Percentiles rank a stretch among this genome's conserved stretches.
Evolutionary conservation across 2,329 filamentous ascomycete species (phyloP).

Genomic region (Paecilomyces fulvus): DNA sequence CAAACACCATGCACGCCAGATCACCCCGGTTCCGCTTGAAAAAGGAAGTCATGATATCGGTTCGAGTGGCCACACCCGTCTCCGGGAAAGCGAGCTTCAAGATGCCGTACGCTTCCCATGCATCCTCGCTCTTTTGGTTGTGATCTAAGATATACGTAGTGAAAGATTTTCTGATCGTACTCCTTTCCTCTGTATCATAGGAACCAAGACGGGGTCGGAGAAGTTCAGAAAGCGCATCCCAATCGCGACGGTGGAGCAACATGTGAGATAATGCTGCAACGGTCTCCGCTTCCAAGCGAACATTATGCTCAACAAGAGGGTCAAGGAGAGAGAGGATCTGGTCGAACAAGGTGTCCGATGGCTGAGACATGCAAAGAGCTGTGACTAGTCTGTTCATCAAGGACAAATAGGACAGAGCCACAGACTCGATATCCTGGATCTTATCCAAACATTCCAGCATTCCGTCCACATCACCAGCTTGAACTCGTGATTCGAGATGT

Average conservation of each 20-base stretch:
- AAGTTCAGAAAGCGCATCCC: conserved; percentile 71
- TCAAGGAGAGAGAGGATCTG: conserved; percentile 65
- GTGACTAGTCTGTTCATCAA: conserved; percentile 65
- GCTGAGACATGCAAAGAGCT: conserved; percentile 50
- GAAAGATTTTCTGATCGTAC: conserved; percentile 57
- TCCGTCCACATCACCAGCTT: conserved; percentile 61
- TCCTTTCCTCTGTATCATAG: conserved; percentile 50
- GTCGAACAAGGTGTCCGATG: conserved; percentile 55
- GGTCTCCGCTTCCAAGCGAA: conserved; percentile 64
- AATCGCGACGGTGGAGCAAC: conserved; percentile 67
- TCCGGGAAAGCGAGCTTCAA: conserved; percentile 51
- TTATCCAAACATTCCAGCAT: conserved; percentile 46
- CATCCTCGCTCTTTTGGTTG: conserved; percentile 51
- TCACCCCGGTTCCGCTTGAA: conserved; percentile 70
- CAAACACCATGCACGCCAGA: conserved; percentile 79
- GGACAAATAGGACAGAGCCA: conserved; percentile 51
- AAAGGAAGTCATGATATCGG: conserved; percentile 71
- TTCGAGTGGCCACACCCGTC: conserved; percentile 57
- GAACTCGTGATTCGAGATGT: conserved; percentile 68
- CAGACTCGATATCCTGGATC: conserved; percentile 42
- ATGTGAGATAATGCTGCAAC: conserved; percentile 63
- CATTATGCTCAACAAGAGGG: conserved; percentile 61
- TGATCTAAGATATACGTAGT: conserved; percentile 58
- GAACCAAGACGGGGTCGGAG: conserved; percentile 56
- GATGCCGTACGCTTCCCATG: conserved; percentile 55